A percentile compares a stretch with the other conserved stretches of the same genome.
Conservation (phyloP, 164 flowering plant genomes). For the Aristolochia californica region DNA sequence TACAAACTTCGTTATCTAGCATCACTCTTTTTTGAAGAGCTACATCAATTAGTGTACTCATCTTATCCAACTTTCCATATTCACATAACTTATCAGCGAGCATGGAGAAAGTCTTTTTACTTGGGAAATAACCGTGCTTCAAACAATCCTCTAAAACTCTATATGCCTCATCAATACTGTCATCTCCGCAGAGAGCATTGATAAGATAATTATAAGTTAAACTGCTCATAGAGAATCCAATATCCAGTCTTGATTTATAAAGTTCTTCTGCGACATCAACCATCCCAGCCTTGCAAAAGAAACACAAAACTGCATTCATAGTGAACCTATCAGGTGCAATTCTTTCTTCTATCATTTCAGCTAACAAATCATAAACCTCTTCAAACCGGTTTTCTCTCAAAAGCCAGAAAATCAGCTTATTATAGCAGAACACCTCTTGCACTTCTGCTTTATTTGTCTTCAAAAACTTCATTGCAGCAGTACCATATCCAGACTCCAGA, state of each 20-base stretch:
- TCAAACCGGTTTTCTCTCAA: constrained; percentile 44
- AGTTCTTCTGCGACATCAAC: constrained; percentile 60
- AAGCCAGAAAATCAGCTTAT: constrained; percentile 45
- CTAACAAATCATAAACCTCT: constrained; percentile 56
- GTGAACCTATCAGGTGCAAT: constrained; percentile 61
- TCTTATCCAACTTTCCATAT: constrained; percentile 50
- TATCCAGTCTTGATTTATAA: constrained; percentile 38
- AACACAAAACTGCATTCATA: constrained; percentile 59
- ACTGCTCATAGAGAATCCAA: constrained; percentile 42
- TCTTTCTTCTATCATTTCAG: constrained; percentile 52
- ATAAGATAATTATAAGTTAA: constrained; percentile 59
- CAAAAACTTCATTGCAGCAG: constrained; percentile 52
- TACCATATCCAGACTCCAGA: constrained; percentile 32
- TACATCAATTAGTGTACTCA: constrained; percentile 42
- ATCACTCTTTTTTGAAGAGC: constrained; percentile 29
- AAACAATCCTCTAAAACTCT: constrained; percentile 36
- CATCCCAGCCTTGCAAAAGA: constrained; percentile 85
- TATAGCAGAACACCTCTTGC: constrained; percentile 49
- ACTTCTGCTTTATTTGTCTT: constrained; percentile 33
- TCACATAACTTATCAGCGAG: constrained; percentile 53
- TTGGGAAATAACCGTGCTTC: constrained; percentile 51
- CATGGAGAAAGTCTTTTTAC: constrained; percentile 34
- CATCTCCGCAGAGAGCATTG: constrained; percentile 50
- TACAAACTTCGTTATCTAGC: constrained; percentile 26
- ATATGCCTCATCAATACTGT: constrained; percentile 52